These are phyloP conservation scores for Malus orientalis DNA, from an alignment of 306 rosid genomes.

Conservation along the genomic window DNA sequence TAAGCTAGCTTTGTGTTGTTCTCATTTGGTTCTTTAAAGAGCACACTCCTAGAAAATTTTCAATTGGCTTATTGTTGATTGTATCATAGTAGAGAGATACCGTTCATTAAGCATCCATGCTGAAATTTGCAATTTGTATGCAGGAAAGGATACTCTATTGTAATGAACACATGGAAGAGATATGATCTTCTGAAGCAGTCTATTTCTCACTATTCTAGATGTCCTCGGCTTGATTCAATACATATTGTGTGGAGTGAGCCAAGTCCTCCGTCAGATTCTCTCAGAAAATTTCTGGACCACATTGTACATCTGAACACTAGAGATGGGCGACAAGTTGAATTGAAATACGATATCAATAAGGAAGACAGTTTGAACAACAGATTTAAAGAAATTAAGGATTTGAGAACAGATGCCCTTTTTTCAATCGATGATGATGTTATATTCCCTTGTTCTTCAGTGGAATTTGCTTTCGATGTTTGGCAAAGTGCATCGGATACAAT, in stretches of 20 bases:
- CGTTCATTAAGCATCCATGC: background rate
- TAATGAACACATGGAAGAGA: constrained; percentile 98
- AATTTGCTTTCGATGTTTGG: constrained; percentile 88
- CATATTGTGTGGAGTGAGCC: constrained; percentile 96
- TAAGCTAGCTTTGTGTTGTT: background rate
- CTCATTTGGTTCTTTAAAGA: background rate
- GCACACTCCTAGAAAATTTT: background rate
- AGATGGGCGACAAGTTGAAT: constrained; percentile 36
- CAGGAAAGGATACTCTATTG: constrained; percentile 82
- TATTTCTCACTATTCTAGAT: constrained; percentile 66
- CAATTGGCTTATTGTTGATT: background rate
- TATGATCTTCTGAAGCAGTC: constrained; percentile 91
- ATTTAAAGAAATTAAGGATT: constrained; percentile 66
- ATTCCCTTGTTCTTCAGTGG: constrained; percentile 84
- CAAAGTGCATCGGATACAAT: constrained; percentile 83
- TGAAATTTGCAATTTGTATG: constrained; percentile 1
- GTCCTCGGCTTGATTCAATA: constrained; percentile 64
- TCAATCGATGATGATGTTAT: constrained; percentile 92
- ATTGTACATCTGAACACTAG: constrained; percentile 35
- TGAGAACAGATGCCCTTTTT: constrained; percentile 72
- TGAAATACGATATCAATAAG: constrained; percentile 64
- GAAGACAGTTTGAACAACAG: constrained; percentile 95
- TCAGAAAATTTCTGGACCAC: constrained; percentile 34
- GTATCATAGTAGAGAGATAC: background rate
- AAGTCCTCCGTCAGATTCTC: constrained; percentile 58